Evolutionary conservation across 2,329 filamentous ascomycete species (phyloP).

Genomic region (Microthyrium microscopicum): DNA sequence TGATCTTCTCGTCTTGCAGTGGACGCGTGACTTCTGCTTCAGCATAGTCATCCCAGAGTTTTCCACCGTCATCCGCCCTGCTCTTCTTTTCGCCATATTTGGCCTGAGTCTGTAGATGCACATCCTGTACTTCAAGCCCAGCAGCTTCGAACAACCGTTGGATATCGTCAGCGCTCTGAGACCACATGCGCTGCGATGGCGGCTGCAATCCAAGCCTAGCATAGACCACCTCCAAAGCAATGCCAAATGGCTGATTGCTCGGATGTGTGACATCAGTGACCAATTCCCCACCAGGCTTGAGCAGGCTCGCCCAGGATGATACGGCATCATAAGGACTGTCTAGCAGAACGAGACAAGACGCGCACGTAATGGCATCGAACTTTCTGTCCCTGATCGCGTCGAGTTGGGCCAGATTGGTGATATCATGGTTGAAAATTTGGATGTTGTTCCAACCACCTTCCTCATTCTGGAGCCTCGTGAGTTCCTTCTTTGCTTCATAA

Average conservation of each 20-base stretch:
- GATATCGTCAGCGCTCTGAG: slow-evolving; percentile 17
- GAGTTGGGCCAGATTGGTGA: slow-evolving; percentile 18
- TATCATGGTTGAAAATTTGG: slow-evolving; percentile 20
- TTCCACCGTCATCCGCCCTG: slow-evolving; percentile 17
- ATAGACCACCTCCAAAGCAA: slow-evolving; percentile 21
- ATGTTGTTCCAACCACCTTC: slow-evolving; percentile 17
- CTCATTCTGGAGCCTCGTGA: slow-evolving; percentile 16
- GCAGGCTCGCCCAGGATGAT: slow-evolving; percentile 20
- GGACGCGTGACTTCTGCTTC: slow-evolving; percentile 12
- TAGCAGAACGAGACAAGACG: slow-evolving; percentile 25
- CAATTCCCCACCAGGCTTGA: slow-evolving; percentile 24
- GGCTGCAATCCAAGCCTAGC: slow-evolving; percentile 15
- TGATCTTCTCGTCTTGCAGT: slow-evolving; percentile 17
- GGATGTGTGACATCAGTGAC: slow-evolving; percentile 24
- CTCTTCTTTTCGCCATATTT: slow-evolving; percentile 19
- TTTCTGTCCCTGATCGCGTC: slow-evolving; percentile 8
- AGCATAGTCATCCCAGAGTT: slow-evolving; percentile 20
- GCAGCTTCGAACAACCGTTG: slow-evolving; percentile 14
- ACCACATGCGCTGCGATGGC: slow-evolving; percentile 18
- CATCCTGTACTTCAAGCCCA: slow-evolving; percentile 20
- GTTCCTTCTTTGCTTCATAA: slow-evolving; percentile 17
- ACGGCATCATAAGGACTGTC: slow-evolving; percentile 21
- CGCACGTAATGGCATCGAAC: slow-evolving; percentile 21
- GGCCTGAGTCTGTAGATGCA: no score
- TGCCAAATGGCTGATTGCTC: slow-evolving; percentile 19